Conservation (phyloP, 2,329 filamentous ascomycete species). For the Hortaea sp. region DNA sequence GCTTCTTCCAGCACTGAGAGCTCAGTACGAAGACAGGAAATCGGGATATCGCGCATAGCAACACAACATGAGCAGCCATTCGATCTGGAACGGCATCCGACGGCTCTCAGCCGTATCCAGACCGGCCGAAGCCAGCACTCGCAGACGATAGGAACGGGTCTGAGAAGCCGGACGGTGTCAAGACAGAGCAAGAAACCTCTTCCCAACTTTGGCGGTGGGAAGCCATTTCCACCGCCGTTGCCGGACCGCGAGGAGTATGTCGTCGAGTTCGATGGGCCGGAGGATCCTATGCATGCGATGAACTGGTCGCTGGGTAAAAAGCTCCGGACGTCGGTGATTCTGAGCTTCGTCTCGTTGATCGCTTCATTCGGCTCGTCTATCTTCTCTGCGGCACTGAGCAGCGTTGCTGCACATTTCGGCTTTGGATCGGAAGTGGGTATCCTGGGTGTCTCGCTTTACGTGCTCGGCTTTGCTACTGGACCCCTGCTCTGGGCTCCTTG, state of each 20-base stretch:
- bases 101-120: constrained; percentile 60
- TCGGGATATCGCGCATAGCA: constrained; percentile 49
- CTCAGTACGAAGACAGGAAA: constrained; percentile 29
- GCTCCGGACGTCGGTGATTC: constrained; percentile 53
- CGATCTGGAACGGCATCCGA: constrained; percentile 54
- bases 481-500: constrained; percentile 33
- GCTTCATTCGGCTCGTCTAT: constrained; percentile 54
- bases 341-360: constrained; percentile 64
- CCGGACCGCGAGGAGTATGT: constrained; percentile 50
- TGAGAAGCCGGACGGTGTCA: constrained; percentile 35
- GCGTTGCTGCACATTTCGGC: constrained; percentile 33
- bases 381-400: constrained; percentile 36
- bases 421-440: constrained; percentile 36
- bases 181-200: constrained; percentile 49
- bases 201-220: constrained; percentile 60
- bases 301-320: constrained; percentile 83
- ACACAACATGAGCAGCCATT: constrained; percentile 47
- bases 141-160: constrained; percentile 51
- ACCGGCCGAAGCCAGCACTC: constrained; percentile 60
- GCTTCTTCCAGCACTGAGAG: constrained; percentile 40
- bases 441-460: constrained; percentile 36
- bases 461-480: constrained; percentile 23
- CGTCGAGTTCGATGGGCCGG: constrained; percentile 69
- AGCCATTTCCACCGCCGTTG: constrained; percentile 7
- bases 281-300: constrained; percentile 76